A percentile compares a stretch with the other conserved stretches of the same genome.
Evolutionary conservation across 352 stramenopile genomes (phyloP).

Genomic region (Peronospora destructor): DNA sequence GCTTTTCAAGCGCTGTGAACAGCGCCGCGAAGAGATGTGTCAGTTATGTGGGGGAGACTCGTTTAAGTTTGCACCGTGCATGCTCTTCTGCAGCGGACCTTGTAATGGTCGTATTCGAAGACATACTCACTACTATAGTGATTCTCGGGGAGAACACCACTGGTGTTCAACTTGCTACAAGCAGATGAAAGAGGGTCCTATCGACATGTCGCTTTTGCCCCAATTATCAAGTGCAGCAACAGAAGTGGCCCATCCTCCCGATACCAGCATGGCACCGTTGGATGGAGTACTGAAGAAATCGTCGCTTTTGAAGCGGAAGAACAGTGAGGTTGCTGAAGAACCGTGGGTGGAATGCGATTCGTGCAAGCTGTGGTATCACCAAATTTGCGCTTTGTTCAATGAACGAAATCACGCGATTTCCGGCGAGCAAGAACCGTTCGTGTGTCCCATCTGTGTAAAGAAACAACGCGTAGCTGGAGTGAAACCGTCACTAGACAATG

Average conservation of each 20-base stretch:
- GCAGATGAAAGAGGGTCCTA: slow-evolving; percentile 87
- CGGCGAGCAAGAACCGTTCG: slow-evolving; percentile 80
- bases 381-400: slow-evolving; percentile 99
- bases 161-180: slow-evolving; percentile 88
- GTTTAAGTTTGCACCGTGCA: slow-evolving; percentile 87
- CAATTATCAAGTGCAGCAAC: slow-evolving; percentile 61
- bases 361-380: slow-evolving; percentile 98
- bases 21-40: slow-evolving; percentile 83
- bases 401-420: slow-evolving; percentile 94
- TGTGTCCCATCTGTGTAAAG: slow-evolving; percentile 83
- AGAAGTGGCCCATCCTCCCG: slow-evolving; percentile 29
- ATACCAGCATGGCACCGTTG: slow-evolving; percentile 25
- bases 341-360: slow-evolving; percentile 97
- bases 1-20: slow-evolving; percentile 77
- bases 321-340: slow-evolving; percentile 96
- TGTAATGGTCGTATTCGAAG: slow-evolving; percentile 77
- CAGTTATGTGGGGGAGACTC: slow-evolving; percentile 84
- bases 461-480: slow-evolving; percentile 70
- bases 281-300: slow-evolving; percentile 88
- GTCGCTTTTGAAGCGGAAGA: slow-evolving; percentile 95
- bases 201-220: slow-evolving; percentile 85
- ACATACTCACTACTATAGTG: slow-evolving; percentile 85
- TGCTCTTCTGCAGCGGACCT: slow-evolving; percentile 85
- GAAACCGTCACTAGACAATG: slow-evolving; percentile 74
- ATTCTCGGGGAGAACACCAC: slow-evolving; percentile 75